Conservation (phyloP, 441 rosid species). For the Gossypium schwendimanii region DNA sequence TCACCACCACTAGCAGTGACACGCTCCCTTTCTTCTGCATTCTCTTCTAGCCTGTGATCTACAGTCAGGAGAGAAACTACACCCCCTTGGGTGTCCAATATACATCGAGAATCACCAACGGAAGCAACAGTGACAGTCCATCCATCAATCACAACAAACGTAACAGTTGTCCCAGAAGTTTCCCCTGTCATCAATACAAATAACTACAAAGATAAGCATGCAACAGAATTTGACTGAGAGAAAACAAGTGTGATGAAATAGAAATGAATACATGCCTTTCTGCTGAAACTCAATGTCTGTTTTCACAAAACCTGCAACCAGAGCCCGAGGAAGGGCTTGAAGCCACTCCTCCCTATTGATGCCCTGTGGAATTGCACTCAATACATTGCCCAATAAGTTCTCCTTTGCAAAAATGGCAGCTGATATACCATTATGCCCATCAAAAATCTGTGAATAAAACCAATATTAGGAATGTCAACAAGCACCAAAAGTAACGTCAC, state of each 20-base stretch:
- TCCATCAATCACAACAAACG: slow-evolving; percentile 87
- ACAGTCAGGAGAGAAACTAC: slow-evolving; percentile 86
- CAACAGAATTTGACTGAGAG: background rate
- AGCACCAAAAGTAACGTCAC: background rate
- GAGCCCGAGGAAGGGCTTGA: slow-evolving; percentile 89
- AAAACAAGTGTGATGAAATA: slow-evolving; percentile 4
- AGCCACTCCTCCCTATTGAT: slow-evolving; percentile 83
- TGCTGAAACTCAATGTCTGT: slow-evolving; percentile 97
- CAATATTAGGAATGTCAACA: slow-evolving; percentile 14
- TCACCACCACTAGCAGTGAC: slow-evolving; percentile 99
- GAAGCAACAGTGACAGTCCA: slow-evolving; percentile 99
- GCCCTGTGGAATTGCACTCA: slow-evolving; percentile 84
- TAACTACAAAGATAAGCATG: slow-evolving; percentile 18
- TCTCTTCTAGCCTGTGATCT: slow-evolving; percentile 94
- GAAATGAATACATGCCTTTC: slow-evolving; percentile 39
- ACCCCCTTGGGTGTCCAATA: slow-evolving; percentile 89
- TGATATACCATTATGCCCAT: slow-evolving; percentile 93
- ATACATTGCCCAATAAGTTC: slow-evolving; percentile 59
- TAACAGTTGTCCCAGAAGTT: slow-evolving; percentile 96
- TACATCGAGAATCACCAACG: slow-evolving; percentile 96
- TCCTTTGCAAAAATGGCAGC: slow-evolving; percentile 95
- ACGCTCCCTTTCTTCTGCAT: slow-evolving; percentile 93
- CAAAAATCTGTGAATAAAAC: slow-evolving; percentile 59
- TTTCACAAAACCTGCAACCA: slow-evolving; percentile 95
- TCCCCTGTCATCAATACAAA: slow-evolving; percentile 51